Evolutionary conservation across 805 yeast genomes (phyloP).

Genomic region (Candida wancherniae): DNA sequence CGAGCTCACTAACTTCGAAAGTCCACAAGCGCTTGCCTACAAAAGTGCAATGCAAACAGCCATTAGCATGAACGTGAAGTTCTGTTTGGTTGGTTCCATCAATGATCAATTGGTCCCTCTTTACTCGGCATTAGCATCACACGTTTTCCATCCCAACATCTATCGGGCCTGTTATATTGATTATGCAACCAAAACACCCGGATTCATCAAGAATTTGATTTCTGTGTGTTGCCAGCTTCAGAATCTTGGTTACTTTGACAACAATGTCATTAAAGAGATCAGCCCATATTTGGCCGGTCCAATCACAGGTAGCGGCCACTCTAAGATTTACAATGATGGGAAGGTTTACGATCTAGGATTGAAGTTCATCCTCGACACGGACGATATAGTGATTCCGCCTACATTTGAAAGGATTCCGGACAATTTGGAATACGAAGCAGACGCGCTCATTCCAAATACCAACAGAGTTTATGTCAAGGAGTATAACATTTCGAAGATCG

Average conservation of each 20-base stretch:
- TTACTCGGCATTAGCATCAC: constrained; percentile 80
- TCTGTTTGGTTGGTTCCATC: constrained; percentile 80
- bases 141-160: constrained; percentile 83
- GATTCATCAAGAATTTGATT: constrained; percentile 70
- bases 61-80: constrained; percentile 65
- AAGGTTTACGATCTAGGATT: constrained; percentile 80
- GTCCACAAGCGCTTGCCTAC: constrained; percentile 67
- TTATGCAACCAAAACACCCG: constrained; percentile 71
- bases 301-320: constrained; percentile 92
- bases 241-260: constrained; percentile 77
- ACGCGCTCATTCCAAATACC: constrained; percentile 23
- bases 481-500: constrained; percentile 61
- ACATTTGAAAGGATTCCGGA: constrained; percentile 3
- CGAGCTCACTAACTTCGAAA: constrained; percentile 75
- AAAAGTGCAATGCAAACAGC: constrained; percentile 61
- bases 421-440: constrained; percentile 3
- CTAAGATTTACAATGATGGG: constrained; percentile 78
- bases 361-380: constrained; percentile 69
- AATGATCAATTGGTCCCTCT: constrained; percentile 94
- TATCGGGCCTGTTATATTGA: constrained; percentile 88
- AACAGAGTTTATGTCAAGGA: constrained; percentile 36
- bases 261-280: constrained; percentile 79
- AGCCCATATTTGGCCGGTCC: constrained; percentile 70
- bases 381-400: constrained; percentile 46
- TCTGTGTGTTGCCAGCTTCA: constrained; percentile 68